Conservation (phyloP, 805 yeast species). For the Brettanomyces nanus region DNA sequence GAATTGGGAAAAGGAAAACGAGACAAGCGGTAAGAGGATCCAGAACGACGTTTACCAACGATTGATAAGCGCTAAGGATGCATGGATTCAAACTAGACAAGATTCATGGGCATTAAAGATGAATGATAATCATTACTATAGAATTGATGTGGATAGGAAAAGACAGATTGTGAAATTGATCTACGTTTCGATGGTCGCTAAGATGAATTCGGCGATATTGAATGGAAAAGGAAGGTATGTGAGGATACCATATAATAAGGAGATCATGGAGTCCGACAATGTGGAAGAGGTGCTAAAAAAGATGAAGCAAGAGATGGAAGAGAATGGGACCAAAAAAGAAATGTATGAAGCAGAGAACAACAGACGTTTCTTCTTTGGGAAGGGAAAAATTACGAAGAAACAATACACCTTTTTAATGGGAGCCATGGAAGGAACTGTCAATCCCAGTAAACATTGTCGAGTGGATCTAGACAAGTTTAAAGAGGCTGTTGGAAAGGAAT, state of each 20-base stretch:
- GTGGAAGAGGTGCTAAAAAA: not conserved
- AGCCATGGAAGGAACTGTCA: constrained; percentile 11
- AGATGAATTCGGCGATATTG: constrained; percentile 1
- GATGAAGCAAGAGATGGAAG: not conserved
- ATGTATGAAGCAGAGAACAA: constrained; percentile 4
- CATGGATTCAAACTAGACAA: constrained; percentile 14
- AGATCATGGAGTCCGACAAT: constrained; percentile 1
- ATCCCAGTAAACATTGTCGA: constrained; percentile 13
- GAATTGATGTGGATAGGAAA: constrained; percentile 10
- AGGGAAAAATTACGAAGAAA: constrained; percentile 13
- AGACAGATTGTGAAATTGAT: constrained; percentile 7
- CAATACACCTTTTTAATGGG: constrained; percentile 15
- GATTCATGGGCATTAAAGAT: constrained; percentile 18
- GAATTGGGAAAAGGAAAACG: constrained; percentile 9
- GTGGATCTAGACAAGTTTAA: constrained; percentile 16
- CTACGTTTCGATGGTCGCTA: constrained; percentile 8
- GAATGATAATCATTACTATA: constrained; percentile 11
- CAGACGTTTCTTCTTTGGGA: not conserved
- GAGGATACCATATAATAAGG: not conserved
- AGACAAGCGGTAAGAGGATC: constrained; percentile 8
- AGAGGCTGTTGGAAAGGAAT: constrained; percentile 8
- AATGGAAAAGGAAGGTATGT: not conserved
- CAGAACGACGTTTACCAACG: constrained; percentile 5
- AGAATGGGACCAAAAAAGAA: constrained; percentile 1
- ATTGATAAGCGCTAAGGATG: constrained; percentile 9